Evolutionary conservation across 2,329 filamentous ascomycete genomes (phyloP).

Genomic region (Cryphonectria parasitica): DNA sequence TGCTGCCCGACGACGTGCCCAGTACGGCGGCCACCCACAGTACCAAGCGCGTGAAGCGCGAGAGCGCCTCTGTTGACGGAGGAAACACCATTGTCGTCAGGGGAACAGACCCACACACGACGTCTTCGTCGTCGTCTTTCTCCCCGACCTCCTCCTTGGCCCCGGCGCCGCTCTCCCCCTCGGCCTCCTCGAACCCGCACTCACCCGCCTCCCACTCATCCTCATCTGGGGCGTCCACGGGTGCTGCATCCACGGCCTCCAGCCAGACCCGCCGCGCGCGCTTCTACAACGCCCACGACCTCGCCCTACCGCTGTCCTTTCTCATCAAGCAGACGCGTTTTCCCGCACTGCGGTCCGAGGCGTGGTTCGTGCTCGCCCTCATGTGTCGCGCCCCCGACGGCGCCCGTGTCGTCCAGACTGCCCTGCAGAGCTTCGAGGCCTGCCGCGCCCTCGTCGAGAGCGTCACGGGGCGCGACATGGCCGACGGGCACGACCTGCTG

Average conservation of each 20-base stretch:
- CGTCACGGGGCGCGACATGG: constrained; percentile 50
- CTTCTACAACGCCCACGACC: constrained; percentile 48
- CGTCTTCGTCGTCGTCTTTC: constrained; percentile 10
- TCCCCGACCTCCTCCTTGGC: constrained; percentile 7
- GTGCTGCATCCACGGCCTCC: neutral
- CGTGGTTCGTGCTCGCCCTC: constrained; percentile 65
- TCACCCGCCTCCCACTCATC: constrained; percentile 11
- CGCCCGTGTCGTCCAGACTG: constrained; percentile 47
- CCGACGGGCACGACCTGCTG: constrained; percentile 32
- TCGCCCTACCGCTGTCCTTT: constrained; percentile 51
- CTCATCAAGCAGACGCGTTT: constrained; percentile 62
- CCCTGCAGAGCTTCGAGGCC: constrained; percentile 48
- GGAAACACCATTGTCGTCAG: neutral
- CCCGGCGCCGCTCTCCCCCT: neutral
- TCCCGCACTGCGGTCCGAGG: constrained; percentile 62
- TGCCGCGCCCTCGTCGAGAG: constrained; percentile 50
- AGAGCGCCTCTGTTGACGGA: neutral
- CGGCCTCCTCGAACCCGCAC: constrained; percentile 12
- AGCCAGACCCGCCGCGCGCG: constrained; percentile 42
- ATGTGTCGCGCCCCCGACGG: constrained; percentile 59
- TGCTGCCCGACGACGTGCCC: constrained; percentile 40
- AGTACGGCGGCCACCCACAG: constrained; percentile 20
- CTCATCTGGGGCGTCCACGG: constrained; percentile 9
- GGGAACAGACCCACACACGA: neutral
- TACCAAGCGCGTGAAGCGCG: constrained; percentile 16